Base-by-base conservation (phyloP, 495 filamentous ascomycete genomes). In the Xylaria sp. region DNA sequence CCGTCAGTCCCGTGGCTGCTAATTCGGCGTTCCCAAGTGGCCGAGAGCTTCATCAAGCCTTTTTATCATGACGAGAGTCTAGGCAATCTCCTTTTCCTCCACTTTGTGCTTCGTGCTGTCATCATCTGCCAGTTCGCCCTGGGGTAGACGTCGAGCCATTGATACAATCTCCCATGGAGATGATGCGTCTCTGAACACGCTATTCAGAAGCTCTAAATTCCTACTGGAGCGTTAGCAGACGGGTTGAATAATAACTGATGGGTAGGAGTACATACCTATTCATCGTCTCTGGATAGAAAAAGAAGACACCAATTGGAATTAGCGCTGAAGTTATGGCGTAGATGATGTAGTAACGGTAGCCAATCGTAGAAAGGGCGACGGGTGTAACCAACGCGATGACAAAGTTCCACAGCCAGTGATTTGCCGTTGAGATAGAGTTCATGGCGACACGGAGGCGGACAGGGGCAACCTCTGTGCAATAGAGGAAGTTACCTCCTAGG, bases 211-310 rank as follows among this genome's bases (percentile, higher is more conserved):
- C 58, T 61, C 58, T 24, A 61, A 24, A 35, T 61, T 61, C 58
- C 58, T 61, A 24, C 5, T 35, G 31, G 26, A 8, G 14, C 15
- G 31, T 59, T 37, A 59, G 55, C 17, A 31, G 12, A n/a, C 29
- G 19, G 29, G 21, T 50, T 21, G 17, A 50, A 50, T 50, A 21
- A 9, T n/a, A 1, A 6, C 12, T 59, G 5, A 21, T 35, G 0
- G 26, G 24, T 31, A 55, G 21, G 24, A 11, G 6, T 14, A 59
- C 29, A 59, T 59, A 59, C 55, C 55, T 59, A 9, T 61, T 61
- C 73, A 76, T 85, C 12, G 86, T 89, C 76, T 89, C 87, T 0
- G 87, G 87, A 74, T 81, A 89, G 71, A 88, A 85, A 73, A 89
- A 87, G 78, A 88, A 90, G 14, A 89, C 87, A 5, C 75, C 81